Percentiles rank a stretch among this genome's conserved stretches.
Evolutionary conservation across 768 basidiomycete species (phyloP).

Genomic region (Xerocomus potaroensis): DNA sequence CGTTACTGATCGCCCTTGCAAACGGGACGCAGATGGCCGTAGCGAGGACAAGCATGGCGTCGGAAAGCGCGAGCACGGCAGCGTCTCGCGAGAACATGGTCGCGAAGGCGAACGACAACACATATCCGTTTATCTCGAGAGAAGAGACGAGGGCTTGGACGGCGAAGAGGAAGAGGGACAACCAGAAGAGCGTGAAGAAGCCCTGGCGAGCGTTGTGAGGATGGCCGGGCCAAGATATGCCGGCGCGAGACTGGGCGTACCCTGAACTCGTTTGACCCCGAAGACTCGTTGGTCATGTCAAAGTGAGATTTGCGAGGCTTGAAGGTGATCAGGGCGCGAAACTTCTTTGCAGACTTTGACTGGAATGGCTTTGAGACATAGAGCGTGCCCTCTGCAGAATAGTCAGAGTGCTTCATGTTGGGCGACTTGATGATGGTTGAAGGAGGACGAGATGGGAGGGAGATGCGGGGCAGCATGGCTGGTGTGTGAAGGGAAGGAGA

Average conservation of each 20-base stretch:
- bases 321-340: constrained; percentile 83
- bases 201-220: constrained; percentile 46
- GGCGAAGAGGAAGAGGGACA: constrained; percentile 78
- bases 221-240: not conserved
- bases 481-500: not conserved
- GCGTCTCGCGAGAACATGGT: constrained; percentile 86
- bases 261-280: constrained; percentile 81
- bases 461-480: constrained; percentile 6
- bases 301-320: constrained; percentile 82
- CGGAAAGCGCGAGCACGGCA: constrained; percentile 75
- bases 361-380: constrained; percentile 76
- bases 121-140: constrained; percentile 72
- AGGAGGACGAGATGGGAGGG: not conserved
- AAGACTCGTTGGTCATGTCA: constrained; percentile 72
- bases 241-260: constrained; percentile 31
- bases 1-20: constrained; percentile 66
- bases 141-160: constrained; percentile 73
- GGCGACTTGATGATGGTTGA: not conserved
- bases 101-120: constrained; percentile 77
- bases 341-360: constrained; percentile 67
- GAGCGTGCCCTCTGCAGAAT: constrained; percentile 60
- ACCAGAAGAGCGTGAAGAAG: constrained; percentile 95
- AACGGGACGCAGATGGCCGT: constrained; percentile 83
- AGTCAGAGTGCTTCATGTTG: constrained; percentile 21
- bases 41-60: constrained; percentile 72